Evolutionary conservation across 805 yeast species (phyloP), one percentile per base, ranked within the genome.

Genomic region (Barnettozyma wickerhamii): DNA sequence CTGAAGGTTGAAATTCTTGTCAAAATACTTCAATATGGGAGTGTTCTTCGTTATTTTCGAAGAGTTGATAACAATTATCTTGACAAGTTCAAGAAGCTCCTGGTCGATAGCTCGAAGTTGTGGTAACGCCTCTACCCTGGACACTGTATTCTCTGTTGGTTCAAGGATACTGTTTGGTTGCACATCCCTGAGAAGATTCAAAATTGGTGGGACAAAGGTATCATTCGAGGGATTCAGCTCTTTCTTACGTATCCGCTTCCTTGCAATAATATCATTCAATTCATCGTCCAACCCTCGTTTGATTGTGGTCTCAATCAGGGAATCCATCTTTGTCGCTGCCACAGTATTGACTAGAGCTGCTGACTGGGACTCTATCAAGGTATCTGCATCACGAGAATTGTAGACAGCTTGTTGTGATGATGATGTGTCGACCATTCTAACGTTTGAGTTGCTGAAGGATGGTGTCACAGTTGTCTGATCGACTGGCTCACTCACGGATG

Each of bases 231-330:
- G 7, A 10, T 30, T 19, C 6, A 15, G 13, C 6, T 20, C 6
- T 14, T 17, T 39, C 19, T 40, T 29, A 5, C 34, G 23, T 29
- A n/a, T n/a, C n/a, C n/a, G n/a, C n/a, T 38, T 50, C 13, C 13
- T 40, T 5, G 30, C 6, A 5, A 52, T 47, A 34, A 52, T 43
- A 7, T 37, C 40, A 4, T 53, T 47, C 14, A 53, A 32, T 5
- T 53, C 55, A 13, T 46, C 48, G 38, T 53, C 55, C 23, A 51
- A 28, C 20, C 49, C 42, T 30, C 47, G 51, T 1, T 12, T 32
- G 10, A 14, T 13, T 3, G 15, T 15, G 26, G 7, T n/a, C n/a
- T 37, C 34, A n/a, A 33, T 10, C 14, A 31, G n/a, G 4, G 46
- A 36, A 12, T 17, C 31, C 43, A 45, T 42, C 21, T 19, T 38